A percentile compares a stretch with the other conserved stretches of the same genome.
phyloP scores from a whole-genome alignment of 164 flowering plant species.

The Annona cherimola region DNA sequence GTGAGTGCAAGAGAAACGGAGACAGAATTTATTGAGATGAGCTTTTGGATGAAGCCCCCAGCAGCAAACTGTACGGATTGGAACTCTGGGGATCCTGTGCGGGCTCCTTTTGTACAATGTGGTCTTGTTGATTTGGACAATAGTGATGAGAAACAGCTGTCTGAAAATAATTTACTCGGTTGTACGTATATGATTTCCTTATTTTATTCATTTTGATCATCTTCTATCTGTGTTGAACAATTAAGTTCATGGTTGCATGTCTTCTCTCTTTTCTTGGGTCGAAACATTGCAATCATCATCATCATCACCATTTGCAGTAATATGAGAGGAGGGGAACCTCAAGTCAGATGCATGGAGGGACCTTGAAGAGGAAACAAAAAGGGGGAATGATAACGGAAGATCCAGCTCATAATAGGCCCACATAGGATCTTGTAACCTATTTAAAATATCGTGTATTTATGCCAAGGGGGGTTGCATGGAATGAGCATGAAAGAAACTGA shows the following conservation, averaged over 20 bases:
- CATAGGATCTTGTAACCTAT: no score
- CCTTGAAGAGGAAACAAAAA: no score
- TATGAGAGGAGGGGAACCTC: no score
- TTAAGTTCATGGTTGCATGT: not conserved
- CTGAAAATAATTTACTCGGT: not conserved
- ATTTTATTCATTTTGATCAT: not conserved
- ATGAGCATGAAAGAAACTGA: no score
- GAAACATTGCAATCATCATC: no score
- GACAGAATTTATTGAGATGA: constrained; percentile 31
- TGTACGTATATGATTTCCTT: constrained; percentile 8
- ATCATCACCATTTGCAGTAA: no score
- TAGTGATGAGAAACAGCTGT: constrained; percentile 8
- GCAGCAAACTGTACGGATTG: constrained; percentile 15
- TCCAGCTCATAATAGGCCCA: no score
- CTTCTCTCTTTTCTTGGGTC: not conserved
- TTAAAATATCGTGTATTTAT: no score
- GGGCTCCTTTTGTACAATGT: not conserved
- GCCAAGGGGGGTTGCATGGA: no score
- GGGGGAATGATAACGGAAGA: no score
- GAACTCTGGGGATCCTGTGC: constrained; percentile 14
- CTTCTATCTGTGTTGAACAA: not conserved
- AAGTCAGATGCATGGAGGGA: no score
- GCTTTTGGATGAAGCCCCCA: constrained; percentile 49
- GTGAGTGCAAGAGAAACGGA: constrained; percentile 11
- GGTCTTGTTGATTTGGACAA: constrained; percentile 5